Base-by-base conservation (phyloP, 1,284 basidiomycete genomes). In the Tylopilus sp. region DNA sequence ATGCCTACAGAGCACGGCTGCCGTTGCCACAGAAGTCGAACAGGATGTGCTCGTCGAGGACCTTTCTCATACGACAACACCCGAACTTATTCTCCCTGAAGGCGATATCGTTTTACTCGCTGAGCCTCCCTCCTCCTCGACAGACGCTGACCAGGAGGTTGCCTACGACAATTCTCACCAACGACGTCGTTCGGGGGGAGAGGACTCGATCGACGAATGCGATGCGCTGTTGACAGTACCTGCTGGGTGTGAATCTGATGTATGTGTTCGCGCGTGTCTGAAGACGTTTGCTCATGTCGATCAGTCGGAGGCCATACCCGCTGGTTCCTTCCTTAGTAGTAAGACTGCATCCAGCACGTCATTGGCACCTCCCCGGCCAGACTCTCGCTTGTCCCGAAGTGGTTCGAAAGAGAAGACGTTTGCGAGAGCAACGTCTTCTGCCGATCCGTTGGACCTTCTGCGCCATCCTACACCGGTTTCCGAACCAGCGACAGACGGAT, bases 21-120 rank as follows among this genome's bases (percentile, higher is more conserved):
- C 11, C 20, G 20, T 26, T n/a, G 22, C 17, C 11, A 25, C n/a
- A 20, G 19, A 7, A 11, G 26, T 31, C 28, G 20, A 31, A 7
- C 39, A 17, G n/a, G 43, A 55, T 29, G 22, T 28, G 19, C 4
- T 3, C 19, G 24, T 28, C 9, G 28, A 26, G n/a, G 13, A 22
- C 10, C 7, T 14, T 25, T 52, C 50, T 24, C 17, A 24, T 25
- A 2, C 17, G 15, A 43, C 44, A 6, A 59, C 61, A 4, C 59
- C 63, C n/a, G 46, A 66, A 19, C 65, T 62, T 13, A 1, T 64
- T 28, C 44, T 64, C 4, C 63, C 63, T 14, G 54, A 64, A 19
- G 45, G 52, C 10, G 45, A 46, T 28, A 19, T 7, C 1, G 7
- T 9, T 9, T 32, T 10, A 14, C 24, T 32, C 2, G 9, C 11